A percentile compares a stretch with the other conserved stretches of the same genome.
Conservation (phyloP, 1,284 basidiomycete species). For the Cystobasidiaceae sp. region DNA sequence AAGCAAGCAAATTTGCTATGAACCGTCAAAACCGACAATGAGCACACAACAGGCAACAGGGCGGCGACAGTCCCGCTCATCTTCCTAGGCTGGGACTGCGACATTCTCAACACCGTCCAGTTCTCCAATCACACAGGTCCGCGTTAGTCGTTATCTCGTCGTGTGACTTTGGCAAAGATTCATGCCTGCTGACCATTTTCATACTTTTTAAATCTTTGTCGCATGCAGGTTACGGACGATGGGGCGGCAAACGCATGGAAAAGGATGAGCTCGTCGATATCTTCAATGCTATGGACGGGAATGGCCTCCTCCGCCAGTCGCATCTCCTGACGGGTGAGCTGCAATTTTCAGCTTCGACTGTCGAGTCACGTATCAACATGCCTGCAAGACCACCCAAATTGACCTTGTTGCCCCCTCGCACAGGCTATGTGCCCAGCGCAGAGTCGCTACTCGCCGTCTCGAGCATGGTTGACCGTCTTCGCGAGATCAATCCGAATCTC, state of each 20-base stretch:
- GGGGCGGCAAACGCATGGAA: conserved; percentile 48
- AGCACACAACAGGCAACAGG: conserved; percentile 57
- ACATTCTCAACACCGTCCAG: conserved; percentile 90
- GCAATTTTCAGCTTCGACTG: no score
- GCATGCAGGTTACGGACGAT: conserved; percentile 46
- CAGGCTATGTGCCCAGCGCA: conserved; percentile 82
- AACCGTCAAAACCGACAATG: no score
- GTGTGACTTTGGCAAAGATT: not conserved
- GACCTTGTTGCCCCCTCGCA: not conserved
- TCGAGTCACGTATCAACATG: no score
- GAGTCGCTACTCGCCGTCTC: conserved; percentile 67
- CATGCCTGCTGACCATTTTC: not conserved
- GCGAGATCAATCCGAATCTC: conserved; percentile 55
- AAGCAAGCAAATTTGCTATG: no score
- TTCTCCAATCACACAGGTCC: conserved; percentile 84
- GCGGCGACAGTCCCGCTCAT: conserved; percentile 94
- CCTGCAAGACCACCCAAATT: no score
- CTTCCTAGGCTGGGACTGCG: conserved; percentile 90
- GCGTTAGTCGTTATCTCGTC: conserved; percentile 38
- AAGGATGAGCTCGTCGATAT: conserved; percentile 46
- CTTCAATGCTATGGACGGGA: conserved; percentile 43
- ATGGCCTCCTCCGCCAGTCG: conserved; percentile 41
- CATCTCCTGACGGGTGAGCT: conserved; percentile 38
- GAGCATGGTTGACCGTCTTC: conserved; percentile 60
- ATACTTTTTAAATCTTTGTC: no score